Percentiles rank a stretch among this genome's conserved stretches.
Conservation (phyloP, 495 filamentous ascomycete species). For the Aspergillus mulundensis region DNA sequence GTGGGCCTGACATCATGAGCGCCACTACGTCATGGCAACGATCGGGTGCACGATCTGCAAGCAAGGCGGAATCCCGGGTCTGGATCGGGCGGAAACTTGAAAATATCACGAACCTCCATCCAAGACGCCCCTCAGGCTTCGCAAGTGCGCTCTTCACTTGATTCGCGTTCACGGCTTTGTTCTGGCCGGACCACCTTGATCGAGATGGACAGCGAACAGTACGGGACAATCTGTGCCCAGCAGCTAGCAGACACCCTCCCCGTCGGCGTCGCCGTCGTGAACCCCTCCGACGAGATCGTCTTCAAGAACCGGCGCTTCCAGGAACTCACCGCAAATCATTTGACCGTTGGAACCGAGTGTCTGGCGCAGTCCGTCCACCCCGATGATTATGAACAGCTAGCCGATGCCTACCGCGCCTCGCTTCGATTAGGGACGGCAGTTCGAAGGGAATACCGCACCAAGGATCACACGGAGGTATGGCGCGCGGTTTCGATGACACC, state of each 20-base stretch:
- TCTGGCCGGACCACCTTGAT: not conserved
- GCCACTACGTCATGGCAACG: not conserved
- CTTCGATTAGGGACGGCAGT: not conserved
- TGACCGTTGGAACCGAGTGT: conserved; percentile 11
- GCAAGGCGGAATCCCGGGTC: not conserved
- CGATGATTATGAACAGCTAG: conserved; percentile 20
- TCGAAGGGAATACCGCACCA: conserved; percentile 23
- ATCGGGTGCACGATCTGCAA: not conserved
- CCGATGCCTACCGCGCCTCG: conserved; percentile 8
- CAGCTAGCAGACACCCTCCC: conserved; percentile 29
- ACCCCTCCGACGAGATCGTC: conserved; percentile 16
- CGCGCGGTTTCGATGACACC: conserved; percentile 18
- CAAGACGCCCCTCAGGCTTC: not conserved
- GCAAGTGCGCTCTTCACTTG: not conserved
- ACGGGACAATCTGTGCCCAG: conserved; percentile 16
- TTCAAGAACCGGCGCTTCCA: conserved; percentile 23
- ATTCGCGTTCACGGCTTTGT: not conserved
- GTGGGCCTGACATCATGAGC: not conserved
- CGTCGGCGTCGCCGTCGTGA: conserved; percentile 24
- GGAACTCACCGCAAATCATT: conserved; percentile 9
- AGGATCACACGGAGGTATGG: conserved; percentile 15
- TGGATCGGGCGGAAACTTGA: not conserved
- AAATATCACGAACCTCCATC: not conserved
- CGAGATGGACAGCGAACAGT: conserved; percentile 8
- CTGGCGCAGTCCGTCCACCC: conserved; percentile 20